A percentile compares a stretch with the other conserved stretches of the same genome.
These are phyloP conservation scores for Chalciporus sphaerocephalus DNA, from an alignment of 768 basidiomycete genomes.

Conservation along the genomic window DNA sequence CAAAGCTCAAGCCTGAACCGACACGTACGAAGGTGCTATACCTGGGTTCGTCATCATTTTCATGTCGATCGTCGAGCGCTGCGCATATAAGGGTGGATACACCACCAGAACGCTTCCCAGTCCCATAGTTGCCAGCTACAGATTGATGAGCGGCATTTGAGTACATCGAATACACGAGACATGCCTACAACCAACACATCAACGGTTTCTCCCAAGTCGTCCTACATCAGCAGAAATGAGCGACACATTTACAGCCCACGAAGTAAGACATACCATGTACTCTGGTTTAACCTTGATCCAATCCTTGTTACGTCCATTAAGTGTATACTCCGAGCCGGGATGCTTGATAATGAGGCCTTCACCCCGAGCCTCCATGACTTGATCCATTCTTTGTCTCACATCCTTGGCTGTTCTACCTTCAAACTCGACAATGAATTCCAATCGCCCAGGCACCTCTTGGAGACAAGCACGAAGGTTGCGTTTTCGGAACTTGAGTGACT, in stretches of 20 bases:
- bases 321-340: conserved; percentile 68
- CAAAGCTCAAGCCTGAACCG: conserved; percentile 82
- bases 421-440: conserved; percentile 74
- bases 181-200: conserved; percentile 87
- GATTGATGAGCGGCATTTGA: not conserved
- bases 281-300: conserved; percentile 97
- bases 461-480: conserved; percentile 68
- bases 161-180: conserved; percentile 17
- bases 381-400: conserved; percentile 74
- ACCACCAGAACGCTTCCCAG: conserved; percentile 79
- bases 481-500: conserved; percentile 72
- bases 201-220: conserved; percentile 88
- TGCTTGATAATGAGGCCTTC: conserved; percentile 95
- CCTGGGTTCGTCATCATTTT: conserved; percentile 55
- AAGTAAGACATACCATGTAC: conserved; percentile 58
- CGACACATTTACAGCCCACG: not conserved
- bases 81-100: conserved; percentile 90
- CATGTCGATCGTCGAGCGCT: conserved; percentile 68
- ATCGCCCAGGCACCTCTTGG: conserved; percentile 64
- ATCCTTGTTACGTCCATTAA: conserved; percentile 84
- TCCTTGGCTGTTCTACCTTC: conserved; percentile 78
- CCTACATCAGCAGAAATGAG: conserved; percentile 39
- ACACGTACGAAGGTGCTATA: conserved; percentile 87
- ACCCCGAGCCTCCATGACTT: conserved; percentile 78
- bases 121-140: conserved; percentile 83